Evolutionary conservation across 2,329 filamentous ascomycete genomes (phyloP).

Genomic region (Nemania sp.): DNA sequence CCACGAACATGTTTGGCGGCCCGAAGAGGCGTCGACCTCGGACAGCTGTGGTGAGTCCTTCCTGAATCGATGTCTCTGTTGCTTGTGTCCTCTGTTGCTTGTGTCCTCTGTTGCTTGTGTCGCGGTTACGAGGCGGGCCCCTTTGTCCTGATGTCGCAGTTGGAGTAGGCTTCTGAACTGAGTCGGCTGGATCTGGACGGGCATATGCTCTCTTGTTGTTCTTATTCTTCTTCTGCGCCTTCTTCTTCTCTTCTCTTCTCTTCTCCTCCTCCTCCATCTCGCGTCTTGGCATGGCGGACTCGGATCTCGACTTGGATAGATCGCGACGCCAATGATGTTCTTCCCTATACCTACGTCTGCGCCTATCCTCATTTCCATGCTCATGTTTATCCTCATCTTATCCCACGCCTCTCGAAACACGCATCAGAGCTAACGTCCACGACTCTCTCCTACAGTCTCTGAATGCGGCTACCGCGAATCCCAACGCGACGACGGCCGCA

Average conservation of each 20-base stretch:
- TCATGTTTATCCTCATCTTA: neutral
- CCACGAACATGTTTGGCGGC: slow-evolving; percentile 52
- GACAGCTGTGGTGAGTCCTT: slow-evolving; percentile 51
- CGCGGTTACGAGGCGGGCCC: too few species aligned
- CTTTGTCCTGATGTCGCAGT: slow-evolving; percentile 2
- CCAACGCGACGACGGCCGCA: slow-evolving; percentile 79
- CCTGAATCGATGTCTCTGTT: neutral
- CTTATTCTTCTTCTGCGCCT: too few species aligned
- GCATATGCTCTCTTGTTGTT: too few species aligned
- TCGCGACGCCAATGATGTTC: too few species aligned
- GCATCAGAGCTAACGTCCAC: slow-evolving; percentile 16
- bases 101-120: too few species aligned
- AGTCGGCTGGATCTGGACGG: neutral
- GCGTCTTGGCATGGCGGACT: too few species aligned
- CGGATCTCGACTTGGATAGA: too few species aligned
- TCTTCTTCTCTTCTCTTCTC: too few species aligned
- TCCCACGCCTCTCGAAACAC: neutral
- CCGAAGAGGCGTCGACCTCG: slow-evolving; percentile 55
- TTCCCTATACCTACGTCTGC: too few species aligned
- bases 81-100: too few species aligned
- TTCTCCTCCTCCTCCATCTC: too few species aligned
- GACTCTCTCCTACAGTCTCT: slow-evolving; percentile 55
- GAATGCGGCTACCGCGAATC: slow-evolving; percentile 66
- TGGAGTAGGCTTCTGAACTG: neutral
- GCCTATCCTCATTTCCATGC: neutral